phyloP scores from a whole-genome alignment of 805 yeast genomes.

The Cyberlindnera veronae region DNA sequence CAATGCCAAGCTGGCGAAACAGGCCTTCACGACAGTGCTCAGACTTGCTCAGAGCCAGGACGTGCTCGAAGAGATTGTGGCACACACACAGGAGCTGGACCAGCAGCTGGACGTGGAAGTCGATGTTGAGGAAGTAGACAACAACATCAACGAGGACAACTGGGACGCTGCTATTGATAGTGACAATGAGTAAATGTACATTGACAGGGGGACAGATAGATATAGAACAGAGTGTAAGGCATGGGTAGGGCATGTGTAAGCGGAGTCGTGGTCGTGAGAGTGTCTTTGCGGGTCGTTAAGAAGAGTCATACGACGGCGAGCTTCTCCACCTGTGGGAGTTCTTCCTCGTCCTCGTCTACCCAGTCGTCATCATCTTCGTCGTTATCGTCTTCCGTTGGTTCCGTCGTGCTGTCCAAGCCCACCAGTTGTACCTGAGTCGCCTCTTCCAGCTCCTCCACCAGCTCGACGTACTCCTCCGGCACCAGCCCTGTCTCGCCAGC shows the following conservation, averaged over 20 bases:
- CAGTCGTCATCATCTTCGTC: conserved; percentile 17
- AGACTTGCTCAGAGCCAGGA: conserved; percentile 31
- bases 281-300: too few species aligned
- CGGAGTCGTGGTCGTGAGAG: too few species aligned
- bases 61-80: conserved; percentile 56
- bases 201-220: neutral
- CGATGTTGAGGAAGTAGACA: conserved; percentile 39
- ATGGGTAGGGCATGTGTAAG: neutral
- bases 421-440: conserved; percentile 7
- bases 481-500: conserved; percentile 86
- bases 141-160: conserved; percentile 33
- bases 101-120: conserved; percentile 59
- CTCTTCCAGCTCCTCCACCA: conserved; percentile 21
- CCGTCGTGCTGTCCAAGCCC: neutral
- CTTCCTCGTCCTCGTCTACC: conserved; percentile 32
- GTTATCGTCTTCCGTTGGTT: conserved; percentile 8
- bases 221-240: neutral
- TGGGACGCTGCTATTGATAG: conserved; percentile 52
- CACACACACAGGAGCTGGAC: conserved; percentile 50
- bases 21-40: conserved; percentile 14
- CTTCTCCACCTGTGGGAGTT: conserved; percentile 12
- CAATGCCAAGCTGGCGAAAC: conserved; percentile 15
- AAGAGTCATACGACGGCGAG: conserved; percentile 8
- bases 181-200: conserved; percentile 30
- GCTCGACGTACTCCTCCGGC: conserved; percentile 89